Evolutionary conservation across 169 alveolate species (phyloP).

Genomic region (Plasmodium gallinaceum): DNA sequence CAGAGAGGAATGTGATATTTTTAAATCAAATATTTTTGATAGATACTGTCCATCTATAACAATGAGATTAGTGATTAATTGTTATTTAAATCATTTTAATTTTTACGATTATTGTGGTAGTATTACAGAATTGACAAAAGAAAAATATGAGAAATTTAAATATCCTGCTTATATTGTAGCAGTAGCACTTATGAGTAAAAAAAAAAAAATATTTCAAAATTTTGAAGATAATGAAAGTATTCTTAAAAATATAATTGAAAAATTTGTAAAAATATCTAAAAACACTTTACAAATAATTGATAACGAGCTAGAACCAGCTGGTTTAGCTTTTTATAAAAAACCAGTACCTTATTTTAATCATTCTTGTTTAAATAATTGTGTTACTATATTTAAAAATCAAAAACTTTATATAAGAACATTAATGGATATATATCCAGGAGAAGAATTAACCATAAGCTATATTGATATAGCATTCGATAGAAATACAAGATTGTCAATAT

Average conservation of each 20-base stretch:
- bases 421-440: slow-evolving; percentile 73
- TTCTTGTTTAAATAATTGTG: slow-evolving; percentile 74
- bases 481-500: slow-evolving; percentile 49
- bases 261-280: slow-evolving; percentile 60
- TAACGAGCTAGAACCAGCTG: slow-evolving; percentile 71
- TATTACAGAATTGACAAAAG: slow-evolving; percentile 38
- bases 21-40: slow-evolving; percentile 54
- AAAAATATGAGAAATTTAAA: slow-evolving; percentile 63
- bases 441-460: slow-evolving; percentile 63
- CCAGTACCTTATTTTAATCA: slow-evolving; percentile 68
- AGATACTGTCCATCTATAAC: slow-evolving; percentile 61
- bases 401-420: slow-evolving; percentile 40
- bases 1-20: slow-evolving; percentile 73
- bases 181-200: slow-evolving; percentile 62
- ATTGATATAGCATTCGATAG: slow-evolving; percentile 53
- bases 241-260: slow-evolving; percentile 52
- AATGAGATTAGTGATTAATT: slow-evolving; percentile 61
- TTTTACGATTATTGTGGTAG: slow-evolving; percentile 72
- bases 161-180: slow-evolving; percentile 73
- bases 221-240: slow-evolving; percentile 72
- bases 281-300: slow-evolving; percentile 61
- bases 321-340: slow-evolving; percentile 49
- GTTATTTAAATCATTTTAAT: slow-evolving; percentile 54
- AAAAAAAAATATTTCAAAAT: slow-evolving; percentile 35
- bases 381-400: slow-evolving; percentile 60